phyloP scores from a whole-genome alignment of 108 stramenopile species.

The Skeletonema menzelii region DNA sequence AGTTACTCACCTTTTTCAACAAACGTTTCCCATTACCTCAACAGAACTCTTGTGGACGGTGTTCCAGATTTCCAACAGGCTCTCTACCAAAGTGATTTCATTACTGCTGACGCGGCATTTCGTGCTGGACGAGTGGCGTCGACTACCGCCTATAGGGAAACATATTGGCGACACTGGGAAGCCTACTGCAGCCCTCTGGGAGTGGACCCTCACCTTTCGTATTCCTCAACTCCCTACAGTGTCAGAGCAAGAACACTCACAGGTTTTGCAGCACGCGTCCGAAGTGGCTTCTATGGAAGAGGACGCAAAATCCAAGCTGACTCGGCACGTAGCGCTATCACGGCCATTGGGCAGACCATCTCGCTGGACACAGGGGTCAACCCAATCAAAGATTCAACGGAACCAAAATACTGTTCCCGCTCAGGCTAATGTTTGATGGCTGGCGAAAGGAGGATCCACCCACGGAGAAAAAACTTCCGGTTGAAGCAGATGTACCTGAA shows the following conservation, averaged over 20 bases:
- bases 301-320: conserved; percentile 2
- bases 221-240: background rate
- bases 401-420: background rate
- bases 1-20: conserved; percentile 20
- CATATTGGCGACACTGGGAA: conserved; percentile 15
- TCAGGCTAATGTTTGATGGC: background rate
- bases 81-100: background rate
- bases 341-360: conserved; percentile 14
- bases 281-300: background rate
- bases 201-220: conserved; percentile 9
- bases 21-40: conserved; percentile 4
- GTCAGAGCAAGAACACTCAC: background rate
- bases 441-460: background rate
- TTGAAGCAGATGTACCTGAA: background rate
- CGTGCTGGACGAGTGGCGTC: conserved; percentile 8
- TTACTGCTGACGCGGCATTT: conserved; percentile 13
- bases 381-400: background rate
- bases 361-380: conserved; percentile 2
- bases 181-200: conserved; percentile 6
- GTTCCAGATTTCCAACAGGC: conserved; percentile 1
- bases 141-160: conserved; percentile 11
- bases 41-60: conserved; percentile 24
- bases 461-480: background rate
- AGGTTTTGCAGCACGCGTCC: background rate
- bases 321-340: conserved; percentile 3